phyloP scores from a whole-genome alignment of 2,329 filamentous ascomycete species.

The Talaromyces albobiverticillius region DNA sequence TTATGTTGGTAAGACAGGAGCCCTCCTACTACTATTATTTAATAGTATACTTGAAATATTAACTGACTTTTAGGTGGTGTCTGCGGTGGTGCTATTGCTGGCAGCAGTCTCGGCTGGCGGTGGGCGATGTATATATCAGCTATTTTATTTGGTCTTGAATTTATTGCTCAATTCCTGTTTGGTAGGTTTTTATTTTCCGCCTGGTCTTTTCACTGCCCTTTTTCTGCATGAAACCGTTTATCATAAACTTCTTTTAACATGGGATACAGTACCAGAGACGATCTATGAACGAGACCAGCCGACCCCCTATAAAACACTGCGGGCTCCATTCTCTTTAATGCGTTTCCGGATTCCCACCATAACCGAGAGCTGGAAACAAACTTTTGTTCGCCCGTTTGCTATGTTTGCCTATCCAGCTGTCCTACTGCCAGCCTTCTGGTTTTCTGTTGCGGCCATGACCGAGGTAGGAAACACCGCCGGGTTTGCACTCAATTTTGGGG shows the following conservation, averaged over 20 bases:
- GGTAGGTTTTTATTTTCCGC: not conserved
- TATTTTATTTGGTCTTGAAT: not conserved
- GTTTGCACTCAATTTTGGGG: not conserved
- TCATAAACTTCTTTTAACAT: too few relatives aligned
- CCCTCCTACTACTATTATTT: too few relatives aligned
- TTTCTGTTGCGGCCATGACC: not conserved
- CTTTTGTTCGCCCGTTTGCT: not conserved
- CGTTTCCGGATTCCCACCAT: not conserved
- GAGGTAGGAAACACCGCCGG: not conserved
- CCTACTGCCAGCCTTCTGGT: not conserved
- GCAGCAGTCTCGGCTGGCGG: not conserved
- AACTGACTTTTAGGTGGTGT: not conserved
- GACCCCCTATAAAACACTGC: too few relatives aligned
- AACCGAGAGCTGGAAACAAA: not conserved
- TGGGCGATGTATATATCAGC: not conserved
- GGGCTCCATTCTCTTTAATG: not conserved
- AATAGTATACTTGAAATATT: too few relatives aligned
- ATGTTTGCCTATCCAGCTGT: not conserved
- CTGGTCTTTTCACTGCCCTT: too few relatives aligned
- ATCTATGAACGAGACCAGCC: not conserved
- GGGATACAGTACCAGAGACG: not conserved
- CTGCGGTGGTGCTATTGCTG: not conserved
- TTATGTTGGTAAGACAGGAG: not conserved
- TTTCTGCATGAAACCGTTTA: too few relatives aligned
- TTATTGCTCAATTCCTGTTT: not conserved